Base-by-base conservation (phyloP, 768 basidiomycete genomes). In the Suillus bovinus region DNA sequence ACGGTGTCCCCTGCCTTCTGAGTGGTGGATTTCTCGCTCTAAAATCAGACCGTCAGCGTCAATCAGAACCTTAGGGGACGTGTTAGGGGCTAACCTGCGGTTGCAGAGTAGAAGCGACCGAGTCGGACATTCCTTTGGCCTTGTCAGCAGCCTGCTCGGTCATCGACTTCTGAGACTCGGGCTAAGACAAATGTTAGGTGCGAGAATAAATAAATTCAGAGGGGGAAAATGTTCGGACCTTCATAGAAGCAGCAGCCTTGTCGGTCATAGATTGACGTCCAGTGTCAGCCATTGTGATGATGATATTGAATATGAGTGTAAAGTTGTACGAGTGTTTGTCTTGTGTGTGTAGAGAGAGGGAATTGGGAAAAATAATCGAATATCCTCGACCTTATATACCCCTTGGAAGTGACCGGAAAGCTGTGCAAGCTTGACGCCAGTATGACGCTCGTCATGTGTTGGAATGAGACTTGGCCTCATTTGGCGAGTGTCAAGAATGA, bases 211-310 rank as follows among this genome's bases (percentile, higher is more conserved):
- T 4, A 39, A 9, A 39, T 4, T 20, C 6, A 0, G 5, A 20
- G 27, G 17, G 6, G 20, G 8, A 27, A 27, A 20, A 20, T 0
- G 5, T 20, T 58, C 61, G 2, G 54, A 85, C 84, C 82, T 86
- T 85, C 58, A 84, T 3, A 49, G 81, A 75, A 69, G 84, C 64
- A 41, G 69, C 63, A 55, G 78, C 80, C 76, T 86, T 87, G 79
- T 86, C 84, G 69, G 83, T 82, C 75, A 85, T 74, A 62, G 79
- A 81, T 79, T 86, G 84, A 67, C 86, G 85, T 61, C 73, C 79
- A 58, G 78, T 73, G 69, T 87, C 85, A 70, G 84, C 82, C 84
- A 86, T 86, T 66, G n/a, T 72, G 59, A 61, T 57, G 22, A 63
- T 62, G 29, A 58, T 34, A 27, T 39, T 29, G 34, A 54, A 16